Base-by-base conservation (phyloP, 2,329 filamentous ascomycete species). In the Esteya vermicola region DNA sequence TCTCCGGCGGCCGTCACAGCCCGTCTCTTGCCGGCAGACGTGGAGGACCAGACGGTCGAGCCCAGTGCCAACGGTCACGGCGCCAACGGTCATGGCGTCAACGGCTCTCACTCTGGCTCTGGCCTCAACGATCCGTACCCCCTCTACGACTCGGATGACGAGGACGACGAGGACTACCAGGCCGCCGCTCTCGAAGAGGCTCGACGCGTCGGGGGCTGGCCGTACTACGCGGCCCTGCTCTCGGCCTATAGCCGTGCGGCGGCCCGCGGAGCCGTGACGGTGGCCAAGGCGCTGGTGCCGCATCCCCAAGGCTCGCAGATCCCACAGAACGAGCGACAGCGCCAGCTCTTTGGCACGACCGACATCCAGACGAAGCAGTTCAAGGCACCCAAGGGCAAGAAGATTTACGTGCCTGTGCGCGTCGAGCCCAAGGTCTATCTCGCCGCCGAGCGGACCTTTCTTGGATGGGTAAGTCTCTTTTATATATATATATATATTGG, bases 371-470 rank as follows among this genome's bases (percentile, higher is more conserved):
- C 58, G 23, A 72, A 68, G 57, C 68, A 62, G 50, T 75, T 86
- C 63, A 79, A 76, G 55, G 82, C 83, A 9, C 83, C 83, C 12
- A 78, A 75, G 57, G 83, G 83, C 40, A 89, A 88, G 74, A 84
- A 84, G 58, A 96, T 98, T 43, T 89, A 96, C 53, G 91, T 98
- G 20, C 89, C 89, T 13, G 81, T 96, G 41, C 78, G 91, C 36
- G 88, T 98, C 26, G 91, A 98, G 60, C 91, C 91, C 26, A 98
- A 98, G 63, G 91, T 98, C 38, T 94, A 86, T 59, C 94, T 98
- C 56, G 91, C 91, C 19, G 88, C 86, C 1, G 91, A 98, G 61
- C 76, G 91, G 48, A 98, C 91, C 1, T 98, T 95, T 62, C 71
- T 98, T 42, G 84, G 85, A 47, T 98, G 91, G 86, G 78, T 82